A percentile compares a stretch with the other conserved stretches of the same genome.
These are phyloP conservation scores for Metschnikowia borealis DNA, from an alignment of 805 yeast species.

Conservation along the genomic window DNA sequence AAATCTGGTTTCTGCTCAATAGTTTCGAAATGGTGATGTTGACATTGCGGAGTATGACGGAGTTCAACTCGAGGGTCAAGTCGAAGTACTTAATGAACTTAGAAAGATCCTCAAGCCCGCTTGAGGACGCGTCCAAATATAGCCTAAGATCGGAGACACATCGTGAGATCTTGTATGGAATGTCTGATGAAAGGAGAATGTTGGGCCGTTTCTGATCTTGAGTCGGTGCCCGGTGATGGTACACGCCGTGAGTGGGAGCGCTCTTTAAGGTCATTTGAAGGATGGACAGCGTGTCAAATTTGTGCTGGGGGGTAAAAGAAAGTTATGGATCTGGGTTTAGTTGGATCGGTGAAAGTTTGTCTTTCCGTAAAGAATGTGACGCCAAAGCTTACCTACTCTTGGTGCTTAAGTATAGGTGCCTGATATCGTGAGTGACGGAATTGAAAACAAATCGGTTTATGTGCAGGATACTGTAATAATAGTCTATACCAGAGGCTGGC, in stretches of 20 bases:
- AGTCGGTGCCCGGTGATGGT: conserved; percentile 10
- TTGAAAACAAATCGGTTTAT: not conserved
- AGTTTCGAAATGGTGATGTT: conserved; percentile 30
- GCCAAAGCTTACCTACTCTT: not conserved
- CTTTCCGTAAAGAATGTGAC: not conserved
- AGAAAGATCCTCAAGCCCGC: conserved; percentile 17
- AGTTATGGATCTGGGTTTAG: not conserved
- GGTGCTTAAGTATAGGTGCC: not conserved
- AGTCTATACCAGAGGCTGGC: too few relatives aligned
- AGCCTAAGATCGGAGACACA: conserved; percentile 17
- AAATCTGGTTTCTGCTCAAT: conserved; percentile 32
- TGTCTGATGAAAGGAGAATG: conserved; percentile 36
- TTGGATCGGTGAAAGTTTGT: not conserved
- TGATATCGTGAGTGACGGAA: not conserved
- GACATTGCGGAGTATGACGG: conserved; percentile 29
- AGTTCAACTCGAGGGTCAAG: conserved; percentile 33
- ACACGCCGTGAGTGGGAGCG: conserved; percentile 4
- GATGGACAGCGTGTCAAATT: not conserved
- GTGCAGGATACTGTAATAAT: not conserved
- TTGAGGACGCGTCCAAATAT: conserved; percentile 11
- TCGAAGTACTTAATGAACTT: conserved; percentile 18
- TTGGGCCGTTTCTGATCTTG: conserved; percentile 36
- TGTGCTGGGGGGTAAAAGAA: not conserved
- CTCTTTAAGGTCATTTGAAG: conserved; percentile 2
- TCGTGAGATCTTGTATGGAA: conserved; percentile 21